Evolutionary conservation across 1,139 yeast genomes (phyloP).

Genomic region (Yamadazyma dushanensis): DNA sequence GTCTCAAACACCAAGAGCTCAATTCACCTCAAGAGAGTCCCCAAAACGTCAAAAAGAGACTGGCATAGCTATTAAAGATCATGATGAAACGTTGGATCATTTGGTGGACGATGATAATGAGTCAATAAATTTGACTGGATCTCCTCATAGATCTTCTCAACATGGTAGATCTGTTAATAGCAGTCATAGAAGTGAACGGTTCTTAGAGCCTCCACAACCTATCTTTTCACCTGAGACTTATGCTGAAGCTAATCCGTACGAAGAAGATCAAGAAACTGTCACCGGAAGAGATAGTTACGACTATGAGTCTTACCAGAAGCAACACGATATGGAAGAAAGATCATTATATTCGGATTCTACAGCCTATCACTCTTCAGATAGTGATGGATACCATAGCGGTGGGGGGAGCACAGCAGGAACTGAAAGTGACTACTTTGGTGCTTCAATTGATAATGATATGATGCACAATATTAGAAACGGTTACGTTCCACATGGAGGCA

Average conservation of each 20-base stretch:
- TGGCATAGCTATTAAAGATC: slow-evolving; percentile 46
- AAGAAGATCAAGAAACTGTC: slow-evolving; percentile 31
- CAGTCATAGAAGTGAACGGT: slow-evolving; percentile 48
- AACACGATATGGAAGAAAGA: slow-evolving; percentile 33
- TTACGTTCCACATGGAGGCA: slow-evolving; percentile 38
- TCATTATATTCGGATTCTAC: slow-evolving; percentile 42
- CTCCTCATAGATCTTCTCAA: slow-evolving; percentile 34
- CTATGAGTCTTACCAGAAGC: slow-evolving; percentile 39
- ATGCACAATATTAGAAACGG: slow-evolving; percentile 45
- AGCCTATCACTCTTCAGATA: slow-evolving; percentile 37
- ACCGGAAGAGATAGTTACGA: slow-evolving; percentile 29
- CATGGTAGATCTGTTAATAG: slow-evolving; percentile 29
- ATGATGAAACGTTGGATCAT: slow-evolving; percentile 36
- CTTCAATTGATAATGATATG: slow-evolving; percentile 46
- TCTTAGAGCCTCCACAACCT: slow-evolving; percentile 64
- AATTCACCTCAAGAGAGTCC: slow-evolving; percentile 62
- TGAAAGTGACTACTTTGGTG: slow-evolving; percentile 42
- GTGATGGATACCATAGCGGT: slow-evolving; percentile 17
- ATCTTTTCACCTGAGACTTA: slow-evolving; percentile 62
- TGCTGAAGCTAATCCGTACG: slow-evolving; percentile 57
- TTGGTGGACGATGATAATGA: slow-evolving; percentile 20
- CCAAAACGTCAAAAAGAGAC: slow-evolving; percentile 58
- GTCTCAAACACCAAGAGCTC: slow-evolving; percentile 48
- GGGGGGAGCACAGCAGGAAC: slow-evolving; percentile 15
- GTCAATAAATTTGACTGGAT: slow-evolving; percentile 23